Evolutionary conservation across 2,329 filamentous ascomycete species (phyloP), one percentile per base, ranked within the genome.

Genomic region (Aspergillus japonicus): DNA sequence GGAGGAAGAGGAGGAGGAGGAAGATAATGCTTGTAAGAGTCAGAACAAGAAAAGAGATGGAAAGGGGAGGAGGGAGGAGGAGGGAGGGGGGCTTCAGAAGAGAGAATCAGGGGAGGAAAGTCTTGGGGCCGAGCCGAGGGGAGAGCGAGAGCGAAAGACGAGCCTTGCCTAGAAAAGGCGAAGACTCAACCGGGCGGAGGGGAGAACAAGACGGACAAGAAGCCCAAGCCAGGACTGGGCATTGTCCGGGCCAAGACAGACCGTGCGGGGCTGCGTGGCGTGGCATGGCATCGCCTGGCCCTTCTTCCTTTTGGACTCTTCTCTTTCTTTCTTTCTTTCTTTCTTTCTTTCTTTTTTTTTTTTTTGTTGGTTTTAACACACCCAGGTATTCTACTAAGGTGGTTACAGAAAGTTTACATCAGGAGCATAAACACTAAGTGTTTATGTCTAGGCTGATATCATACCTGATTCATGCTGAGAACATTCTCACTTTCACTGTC

Each of bases 91-190:
- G 42, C 19, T 47, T 50, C 31, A 56, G 49, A 23, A 50, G 58
- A 49, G 19, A 23, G 49, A 24, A 53, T 56, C 49, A 52, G 62
- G 39, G 51, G 39, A 57, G 42, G 47, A 51, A 59, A 64, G 57
- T 63, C 61, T 64, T 63, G 62, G 59, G 50, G 56, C 56, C 47
- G 51, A 63, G 62, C 59, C 55, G 62, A 58, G 61, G 56, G 63
- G 64, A 51, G 26, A 1, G 26, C 8, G 26, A 26, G 26, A 26
- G 26, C 26, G 7, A 26, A 57, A 64, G 61, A 71, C 71, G 69
- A 73, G 69, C 62, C 65, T 68, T 71, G 73, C 73, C 73, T 68
- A 75, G 73, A 72, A 69, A 70, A 72, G 63, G 57, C 65, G 64
- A 64, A 65, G 64, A 35, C 68, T 69, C 65, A 67, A 67, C 62